These are phyloP conservation scores for Penicillium brasilianum DNA, from an alignment of 2,329 filamentous ascomycete species.

Conservation along the genomic window DNA sequence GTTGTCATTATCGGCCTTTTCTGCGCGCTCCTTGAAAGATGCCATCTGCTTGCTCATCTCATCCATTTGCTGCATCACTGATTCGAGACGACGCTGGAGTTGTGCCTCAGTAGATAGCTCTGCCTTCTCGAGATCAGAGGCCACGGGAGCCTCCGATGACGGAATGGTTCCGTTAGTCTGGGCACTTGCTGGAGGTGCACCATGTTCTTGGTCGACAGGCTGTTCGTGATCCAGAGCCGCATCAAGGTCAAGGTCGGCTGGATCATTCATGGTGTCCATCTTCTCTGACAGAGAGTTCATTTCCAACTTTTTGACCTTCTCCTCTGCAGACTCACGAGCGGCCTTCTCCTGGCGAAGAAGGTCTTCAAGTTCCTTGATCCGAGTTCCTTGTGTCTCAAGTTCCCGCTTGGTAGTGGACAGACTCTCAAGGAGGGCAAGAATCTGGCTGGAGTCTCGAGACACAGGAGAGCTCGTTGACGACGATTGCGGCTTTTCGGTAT, in stretches of 20 bases:
- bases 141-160: constrained; percentile 13
- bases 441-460: constrained; percentile 69
- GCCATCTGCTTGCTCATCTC: constrained; percentile 81
- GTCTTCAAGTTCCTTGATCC: constrained; percentile 80
- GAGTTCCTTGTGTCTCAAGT: constrained; percentile 78
- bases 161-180: constrained; percentile 20
- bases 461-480: constrained; percentile 49
- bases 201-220: constrained; percentile 12
- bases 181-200: constrained; percentile 1
- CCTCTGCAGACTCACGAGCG: constrained; percentile 83
- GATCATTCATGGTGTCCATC: constrained; percentile 46
- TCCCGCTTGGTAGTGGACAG: constrained; percentile 83
- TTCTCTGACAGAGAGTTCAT: constrained; percentile 57
- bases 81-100: constrained; percentile 74
- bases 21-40: constrained; percentile 74
- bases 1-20: constrained; percentile 79
- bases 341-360: constrained; percentile 78
- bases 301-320: constrained; percentile 73
- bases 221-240: constrained; percentile 39
- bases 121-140: constrained; percentile 18
- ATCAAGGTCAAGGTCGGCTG: constrained; percentile 56
- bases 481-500: constrained; percentile 74
- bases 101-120: constrained; percentile 51
- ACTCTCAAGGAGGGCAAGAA: constrained; percentile 82
- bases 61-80: constrained; percentile 78